Percentiles rank a stretch among this genome's conserved stretches.
Evolutionary conservation across 352 stramenopile genomes (phyloP).

Genomic region (Pythium aristosporum): DNA sequence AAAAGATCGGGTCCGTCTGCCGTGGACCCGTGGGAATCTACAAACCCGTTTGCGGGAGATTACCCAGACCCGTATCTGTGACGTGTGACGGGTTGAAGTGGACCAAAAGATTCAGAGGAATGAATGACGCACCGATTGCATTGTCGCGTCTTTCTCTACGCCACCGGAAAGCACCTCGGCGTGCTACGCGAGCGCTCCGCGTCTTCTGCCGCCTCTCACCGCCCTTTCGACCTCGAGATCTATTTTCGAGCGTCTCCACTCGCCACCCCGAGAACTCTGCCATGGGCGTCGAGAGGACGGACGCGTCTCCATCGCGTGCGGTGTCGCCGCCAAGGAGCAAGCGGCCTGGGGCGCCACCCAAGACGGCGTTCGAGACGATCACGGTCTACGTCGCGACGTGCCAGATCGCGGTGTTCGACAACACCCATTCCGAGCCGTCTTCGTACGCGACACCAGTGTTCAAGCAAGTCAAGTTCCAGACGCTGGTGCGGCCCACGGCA

Average conservation of each 20-base stretch:
- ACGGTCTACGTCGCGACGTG: slow-evolving; percentile 66
- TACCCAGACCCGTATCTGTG: slow-evolving; percentile 10
- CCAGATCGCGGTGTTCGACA: slow-evolving; percentile 36
- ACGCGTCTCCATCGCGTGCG: neutral
- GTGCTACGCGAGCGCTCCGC: neutral
- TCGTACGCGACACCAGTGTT: slow-evolving; percentile 27
- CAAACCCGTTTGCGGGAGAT: slow-evolving; percentile 7
- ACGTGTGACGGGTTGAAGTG: slow-evolving; percentile 1
- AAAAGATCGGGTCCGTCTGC: neutral
- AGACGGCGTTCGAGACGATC: slow-evolving; percentile 27
- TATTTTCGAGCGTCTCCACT: neutral
- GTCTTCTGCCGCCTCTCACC: neutral
- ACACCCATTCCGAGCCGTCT: neutral
- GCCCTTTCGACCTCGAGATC: neutral
- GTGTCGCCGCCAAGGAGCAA: slow-evolving; percentile 6
- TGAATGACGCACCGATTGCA: neutral
- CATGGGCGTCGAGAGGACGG: slow-evolving; percentile 3
- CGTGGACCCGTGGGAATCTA: neutral
- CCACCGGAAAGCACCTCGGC: neutral
- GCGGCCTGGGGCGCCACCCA: neutral
- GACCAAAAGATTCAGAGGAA: neutral
- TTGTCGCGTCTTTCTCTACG: neutral
- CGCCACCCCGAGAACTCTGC: neutral
- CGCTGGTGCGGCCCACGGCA: slow-evolving; percentile 39
- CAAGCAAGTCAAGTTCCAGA: slow-evolving; percentile 57